Evolutionary conservation across 345 rosid genomes (phyloP), one percentile per base, ranked within the genome.

Genomic region (Murraya koenigii): DNA sequence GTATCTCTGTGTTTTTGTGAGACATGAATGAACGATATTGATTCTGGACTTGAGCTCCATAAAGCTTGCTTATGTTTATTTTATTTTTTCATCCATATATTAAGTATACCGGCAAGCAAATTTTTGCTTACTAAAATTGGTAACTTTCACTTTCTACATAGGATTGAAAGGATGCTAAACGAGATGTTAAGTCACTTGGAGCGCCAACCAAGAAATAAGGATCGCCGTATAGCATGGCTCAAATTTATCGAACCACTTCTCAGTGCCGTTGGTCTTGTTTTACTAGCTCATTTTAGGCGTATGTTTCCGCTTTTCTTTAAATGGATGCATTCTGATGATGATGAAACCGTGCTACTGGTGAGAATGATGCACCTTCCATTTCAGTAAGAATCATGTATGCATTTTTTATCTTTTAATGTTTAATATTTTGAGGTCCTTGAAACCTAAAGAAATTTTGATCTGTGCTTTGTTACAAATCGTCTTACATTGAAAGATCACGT

Each of bases 251-350:
- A 92, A 79, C 94, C 94, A 41, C 87, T 93, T 61, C 84, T 95
- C 68, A 84, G 86, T 10, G 77, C 84, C 79, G 33, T 87, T 0
- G 94, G 97, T 74, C 93, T 95, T 72, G 82, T 95, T 74, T 80
- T 95, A 41, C 80, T 93, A 71, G 90, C 89, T 84, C 94, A 95
- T 80, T 92, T 90, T 78, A 89, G 93, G 81, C 88, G 89, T 38
- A 81, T 93, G 65, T 93, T 93, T 68, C 94, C 93, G 25, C 98
- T 93, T 60, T 79, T 95, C 84, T 93, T 93, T 73, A 82, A 79
- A 55, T 95, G 98, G 97, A 89, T 95, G 87, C 99, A 92, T 84
- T 92, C 89, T 66, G 96, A 92, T 75, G 95, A 91, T 32, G 87
- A 88, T 35, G 92, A 93, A 87, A 95, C 94, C 52, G 89, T 92